Conservation (phyloP, 169 alveolate genomes). For the Eimeria sp. region DNA sequence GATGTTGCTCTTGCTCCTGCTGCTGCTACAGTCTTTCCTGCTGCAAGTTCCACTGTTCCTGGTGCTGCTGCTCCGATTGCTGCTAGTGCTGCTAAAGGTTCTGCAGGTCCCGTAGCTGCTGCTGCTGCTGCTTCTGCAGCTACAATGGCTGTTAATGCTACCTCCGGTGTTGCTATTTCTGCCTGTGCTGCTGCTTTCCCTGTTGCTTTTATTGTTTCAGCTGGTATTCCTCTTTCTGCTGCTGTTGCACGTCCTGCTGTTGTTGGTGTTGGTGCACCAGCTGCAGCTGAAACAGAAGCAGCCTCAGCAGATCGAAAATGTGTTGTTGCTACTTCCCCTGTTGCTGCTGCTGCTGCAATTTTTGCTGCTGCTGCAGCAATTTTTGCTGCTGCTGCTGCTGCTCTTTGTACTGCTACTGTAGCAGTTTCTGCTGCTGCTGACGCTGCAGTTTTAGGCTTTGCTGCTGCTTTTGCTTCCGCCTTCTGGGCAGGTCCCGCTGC, state of each 20-base stretch:
- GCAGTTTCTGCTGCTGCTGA: not conserved
- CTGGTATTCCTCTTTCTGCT: not conserved
- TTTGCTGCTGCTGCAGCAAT: too few relatives aligned
- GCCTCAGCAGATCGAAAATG: not conserved
- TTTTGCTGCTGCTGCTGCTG: not conserved
- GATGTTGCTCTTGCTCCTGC: not conserved
- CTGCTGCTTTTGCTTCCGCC: not conserved
- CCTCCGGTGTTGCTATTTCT: not conserved
- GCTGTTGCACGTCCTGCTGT: not conserved
- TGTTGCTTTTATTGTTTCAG: not conserved
- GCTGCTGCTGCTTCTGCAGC: not conserved
- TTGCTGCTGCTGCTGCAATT: too few relatives aligned
- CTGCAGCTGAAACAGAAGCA: not conserved
- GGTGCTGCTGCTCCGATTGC: not conserved
- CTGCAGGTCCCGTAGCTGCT: not conserved
- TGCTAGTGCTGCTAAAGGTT: not conserved
- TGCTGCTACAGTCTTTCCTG: not conserved
- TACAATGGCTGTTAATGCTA: not conserved
- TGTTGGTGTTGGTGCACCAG: not conserved
- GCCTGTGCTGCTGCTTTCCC: not conserved
- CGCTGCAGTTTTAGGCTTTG: not conserved
- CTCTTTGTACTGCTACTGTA: not conserved
- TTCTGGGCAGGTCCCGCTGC: not conserved
- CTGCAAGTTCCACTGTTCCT: not conserved
- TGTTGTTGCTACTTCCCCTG: not conserved